Conservation (phyloP, 179 eudicot species). For the Spinacia oleracea region DNA sequence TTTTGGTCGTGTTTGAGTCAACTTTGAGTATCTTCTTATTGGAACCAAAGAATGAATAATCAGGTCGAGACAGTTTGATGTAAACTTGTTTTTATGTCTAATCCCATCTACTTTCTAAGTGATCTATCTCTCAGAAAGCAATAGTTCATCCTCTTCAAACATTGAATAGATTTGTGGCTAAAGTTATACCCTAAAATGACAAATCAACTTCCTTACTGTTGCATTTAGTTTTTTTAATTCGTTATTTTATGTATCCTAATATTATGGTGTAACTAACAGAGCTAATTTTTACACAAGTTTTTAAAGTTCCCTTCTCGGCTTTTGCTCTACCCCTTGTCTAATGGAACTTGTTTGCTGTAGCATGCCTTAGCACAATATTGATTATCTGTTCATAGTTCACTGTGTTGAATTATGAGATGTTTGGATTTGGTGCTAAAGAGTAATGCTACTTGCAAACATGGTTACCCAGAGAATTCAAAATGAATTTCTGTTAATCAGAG, state of each 20-base stretch:
- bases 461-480: background rate
- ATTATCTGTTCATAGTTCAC: background rate
- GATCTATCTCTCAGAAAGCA: constrained; percentile 13
- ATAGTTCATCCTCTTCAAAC: constrained; percentile 24
- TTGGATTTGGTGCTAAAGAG: background rate
- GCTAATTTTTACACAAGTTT: background rate
- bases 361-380: background rate
- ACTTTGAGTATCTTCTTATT: background rate
- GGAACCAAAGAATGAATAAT: background rate
- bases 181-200: constrained; percentile 29
- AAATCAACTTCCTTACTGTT: constrained; percentile 9
- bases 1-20: background rate
- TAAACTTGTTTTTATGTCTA: background rate
- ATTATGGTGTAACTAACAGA: background rate
- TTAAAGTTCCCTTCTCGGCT: background rate
- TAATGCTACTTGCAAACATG: background rate
- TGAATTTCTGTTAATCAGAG: background rate
- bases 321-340: background rate
- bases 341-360: background rate
- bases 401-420: background rate
- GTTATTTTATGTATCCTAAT: background rate
- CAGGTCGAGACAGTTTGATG: constrained; percentile 9
- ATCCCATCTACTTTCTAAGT: constrained; percentile 7
- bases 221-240: background rate
- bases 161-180: constrained; percentile 6